Conservation (phyloP, 257 asterid species). For the Rhazya stricta region DNA sequence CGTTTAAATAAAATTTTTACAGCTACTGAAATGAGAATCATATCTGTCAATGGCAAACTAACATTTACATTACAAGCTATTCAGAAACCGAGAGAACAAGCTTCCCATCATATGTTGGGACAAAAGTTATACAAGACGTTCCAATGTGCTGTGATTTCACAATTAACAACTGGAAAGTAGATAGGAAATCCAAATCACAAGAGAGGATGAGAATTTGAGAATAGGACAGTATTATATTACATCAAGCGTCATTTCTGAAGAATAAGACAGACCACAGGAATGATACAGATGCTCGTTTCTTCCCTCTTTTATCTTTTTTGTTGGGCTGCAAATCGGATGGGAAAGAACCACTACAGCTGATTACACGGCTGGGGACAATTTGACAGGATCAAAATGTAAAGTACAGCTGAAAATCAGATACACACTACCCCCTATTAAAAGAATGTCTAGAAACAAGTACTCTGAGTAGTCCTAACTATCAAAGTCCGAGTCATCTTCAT, state of each 20-base stretch:
- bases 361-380: not conserved
- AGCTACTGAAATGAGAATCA: not conserved
- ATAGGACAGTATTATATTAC: not conserved
- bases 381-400: not conserved
- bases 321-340: not conserved
- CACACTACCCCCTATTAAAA: not conserved
- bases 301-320: not conserved
- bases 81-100: too few relatives aligned
- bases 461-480: constrained; percentile 28
- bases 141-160: not conserved
- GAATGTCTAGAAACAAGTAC: too few relatives aligned
- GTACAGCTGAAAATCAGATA: constrained; percentile 1
- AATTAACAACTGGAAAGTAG: not conserved
- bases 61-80: too few relatives aligned
- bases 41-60: not conserved
- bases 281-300: constrained; percentile 4
- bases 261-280: constrained; percentile 1
- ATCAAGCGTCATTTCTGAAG: not conserved
- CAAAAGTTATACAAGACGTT: too few relatives aligned
- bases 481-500: constrained; percentile 59
- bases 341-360: not conserved
- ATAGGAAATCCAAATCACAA: not conserved
- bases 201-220: not conserved
- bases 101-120: too few relatives aligned
- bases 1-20: not conserved